A percentile compares a stretch with the other conserved stretches of the same genome.
These are phyloP conservation scores for Dichotomopilus funicola DNA, from an alignment of 2,329 filamentous ascomycete species.

Conservation along the genomic window DNA sequence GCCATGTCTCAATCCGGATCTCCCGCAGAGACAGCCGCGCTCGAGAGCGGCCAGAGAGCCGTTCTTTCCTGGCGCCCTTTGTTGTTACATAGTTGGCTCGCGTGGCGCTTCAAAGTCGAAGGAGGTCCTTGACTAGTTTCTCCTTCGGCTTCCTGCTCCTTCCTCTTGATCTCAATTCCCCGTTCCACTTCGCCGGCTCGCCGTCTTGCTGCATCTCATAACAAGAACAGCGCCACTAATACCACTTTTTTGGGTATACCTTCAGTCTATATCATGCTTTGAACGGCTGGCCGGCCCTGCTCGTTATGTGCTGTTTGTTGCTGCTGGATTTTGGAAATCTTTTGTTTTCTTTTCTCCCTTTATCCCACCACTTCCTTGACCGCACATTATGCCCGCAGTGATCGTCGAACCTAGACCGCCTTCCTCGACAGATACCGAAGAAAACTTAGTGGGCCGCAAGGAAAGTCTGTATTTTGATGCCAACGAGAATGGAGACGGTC, in stretches of 20 bases:
- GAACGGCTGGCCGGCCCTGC: constrained; percentile 14
- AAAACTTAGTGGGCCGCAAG: not conserved
- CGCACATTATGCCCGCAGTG: constrained; percentile 19
- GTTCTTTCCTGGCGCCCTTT: no score
- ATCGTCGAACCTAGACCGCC: constrained; percentile 13
- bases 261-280: constrained; percentile 20
- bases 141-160: not conserved
- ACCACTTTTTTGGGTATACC: not conserved
- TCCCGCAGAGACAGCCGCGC: no score
- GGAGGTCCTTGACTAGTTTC: no score
- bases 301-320: constrained; percentile 14
- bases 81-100: no score
- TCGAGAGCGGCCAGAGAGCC: no score
- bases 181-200: not conserved
- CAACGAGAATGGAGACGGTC: not conserved
- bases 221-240: no score
- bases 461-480: not conserved
- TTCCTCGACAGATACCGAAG: not conserved
- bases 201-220: no score
- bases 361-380: constrained; percentile 1
- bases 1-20: no score
- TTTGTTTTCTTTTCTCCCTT: constrained; percentile 15
- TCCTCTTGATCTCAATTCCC: not conserved
- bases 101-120: no score
- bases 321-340: not conserved